Conservation (phyloP, 2,329 filamentous ascomycete species). For the Aureobasidium sp. region DNA sequence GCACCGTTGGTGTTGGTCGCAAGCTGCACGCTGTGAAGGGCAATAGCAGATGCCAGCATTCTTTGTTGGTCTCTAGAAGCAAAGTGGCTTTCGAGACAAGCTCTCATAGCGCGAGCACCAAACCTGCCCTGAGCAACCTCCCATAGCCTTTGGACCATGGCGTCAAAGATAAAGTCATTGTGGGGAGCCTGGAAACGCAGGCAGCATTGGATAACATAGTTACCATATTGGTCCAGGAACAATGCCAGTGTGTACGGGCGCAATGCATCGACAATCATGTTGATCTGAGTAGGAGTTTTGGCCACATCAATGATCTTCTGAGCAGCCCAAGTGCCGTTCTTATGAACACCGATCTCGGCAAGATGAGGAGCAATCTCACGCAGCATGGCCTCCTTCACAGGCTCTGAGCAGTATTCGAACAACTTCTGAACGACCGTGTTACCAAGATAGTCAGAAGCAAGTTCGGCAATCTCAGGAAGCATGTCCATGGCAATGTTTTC, state of each 20-base stretch:
- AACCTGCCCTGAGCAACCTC: constrained; percentile 88
- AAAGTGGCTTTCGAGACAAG: constrained; percentile 93
- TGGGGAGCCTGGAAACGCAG: constrained; percentile 81
- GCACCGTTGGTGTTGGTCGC: constrained; percentile 95
- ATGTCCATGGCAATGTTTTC: constrained; percentile 88
- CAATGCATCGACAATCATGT: constrained; percentile 73
- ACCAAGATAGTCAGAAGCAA: constrained; percentile 91
- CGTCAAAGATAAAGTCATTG: constrained; percentile 97
- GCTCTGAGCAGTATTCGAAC: constrained; percentile 91
- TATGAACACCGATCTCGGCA: constrained; percentile 95
- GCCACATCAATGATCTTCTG: constrained; percentile 99
- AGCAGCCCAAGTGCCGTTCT: constrained; percentile 98
- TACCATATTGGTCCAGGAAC: constrained; percentile 96
- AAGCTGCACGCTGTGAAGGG: constrained; percentile 92
- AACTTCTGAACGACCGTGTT: constrained; percentile 99
- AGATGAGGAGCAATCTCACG: constrained; percentile 80
- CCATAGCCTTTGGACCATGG: constrained; percentile 91
- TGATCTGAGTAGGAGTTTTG: constrained; percentile 75
- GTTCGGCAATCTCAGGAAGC: constrained; percentile 91
- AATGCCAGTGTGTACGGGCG: constrained; percentile 81
- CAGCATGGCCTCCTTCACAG: constrained; percentile 86
- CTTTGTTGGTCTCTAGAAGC: constrained; percentile 91
- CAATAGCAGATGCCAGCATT: constrained; percentile 87
- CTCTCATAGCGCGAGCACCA: constrained; percentile 90
- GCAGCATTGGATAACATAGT: constrained; percentile 96